These are phyloP conservation scores for Penicillium macrosclerotiorum DNA, from an alignment of 495 filamentous ascomycete species.

Conservation along the genomic window DNA sequence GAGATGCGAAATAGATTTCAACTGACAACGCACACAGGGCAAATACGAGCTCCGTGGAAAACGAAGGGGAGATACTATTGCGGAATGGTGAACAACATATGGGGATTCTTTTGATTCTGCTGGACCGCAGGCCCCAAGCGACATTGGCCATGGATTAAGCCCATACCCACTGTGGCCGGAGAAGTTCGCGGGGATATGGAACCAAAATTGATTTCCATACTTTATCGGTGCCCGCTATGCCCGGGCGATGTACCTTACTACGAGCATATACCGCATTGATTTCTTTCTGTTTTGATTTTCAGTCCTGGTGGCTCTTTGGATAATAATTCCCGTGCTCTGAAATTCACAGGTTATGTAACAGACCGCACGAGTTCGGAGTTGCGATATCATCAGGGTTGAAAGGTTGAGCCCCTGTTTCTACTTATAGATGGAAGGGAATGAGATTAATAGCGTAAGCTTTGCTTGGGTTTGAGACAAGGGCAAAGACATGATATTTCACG, in stretches of 20 bases:
- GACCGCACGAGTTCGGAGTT: too few species aligned
- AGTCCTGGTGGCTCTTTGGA: background rate
- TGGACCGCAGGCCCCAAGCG: background rate
- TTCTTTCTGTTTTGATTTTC: conserved; percentile 18
- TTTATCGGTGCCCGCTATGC: conserved; percentile 12
- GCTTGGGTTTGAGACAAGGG: too few species aligned
- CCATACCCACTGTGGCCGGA: background rate
- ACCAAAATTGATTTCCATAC: conserved; percentile 12
- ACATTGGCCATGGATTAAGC: background rate
- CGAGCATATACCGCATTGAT: conserved; percentile 40
- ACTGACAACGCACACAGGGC: conserved; percentile 58
- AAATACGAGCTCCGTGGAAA: conserved; percentile 85
- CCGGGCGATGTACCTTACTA: conserved; percentile 37
- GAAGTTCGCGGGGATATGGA: background rate
- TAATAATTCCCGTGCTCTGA: too few species aligned
- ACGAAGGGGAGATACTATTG: conserved; percentile 74
- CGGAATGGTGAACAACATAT: conserved; percentile 58
- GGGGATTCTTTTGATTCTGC: conserved; percentile 3
- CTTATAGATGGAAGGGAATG: too few species aligned
- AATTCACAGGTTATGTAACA: too few species aligned
- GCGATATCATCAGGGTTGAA: too few species aligned
- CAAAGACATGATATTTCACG: conserved; percentile 1
- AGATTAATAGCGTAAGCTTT: too few species aligned
- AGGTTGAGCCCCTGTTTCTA: too few species aligned
- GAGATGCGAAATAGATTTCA: conserved; percentile 4